A percentile compares a stretch with the other conserved stretches of the same genome.
phyloP scores from a whole-genome alignment of 345 rosid genomes.

The Toxicodendron radicans region DNA sequence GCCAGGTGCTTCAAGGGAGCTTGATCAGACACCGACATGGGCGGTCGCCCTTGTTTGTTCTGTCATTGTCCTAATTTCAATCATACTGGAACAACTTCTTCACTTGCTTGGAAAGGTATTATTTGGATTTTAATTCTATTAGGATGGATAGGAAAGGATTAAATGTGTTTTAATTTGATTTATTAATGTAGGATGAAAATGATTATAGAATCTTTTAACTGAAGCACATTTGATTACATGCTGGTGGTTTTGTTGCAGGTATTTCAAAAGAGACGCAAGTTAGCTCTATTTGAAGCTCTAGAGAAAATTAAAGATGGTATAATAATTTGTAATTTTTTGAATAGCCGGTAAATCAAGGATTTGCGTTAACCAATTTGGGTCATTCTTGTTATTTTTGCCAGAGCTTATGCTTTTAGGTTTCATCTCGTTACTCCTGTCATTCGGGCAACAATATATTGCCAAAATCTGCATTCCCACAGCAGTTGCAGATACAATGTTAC shows the following conservation, averaged over 20 bases:
- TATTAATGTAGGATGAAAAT: no score
- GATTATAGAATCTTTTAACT: no score
- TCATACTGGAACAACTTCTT: constrained; percentile 62
- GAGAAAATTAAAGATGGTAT: constrained; percentile 80
- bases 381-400: constrained; percentile 24
- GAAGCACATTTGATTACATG: no score
- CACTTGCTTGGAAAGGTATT: constrained; percentile 58
- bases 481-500: constrained; percentile 73
- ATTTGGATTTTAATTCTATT: background rate
- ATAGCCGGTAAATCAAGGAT: background rate
- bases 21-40: constrained; percentile 96
- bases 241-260: constrained; percentile 32
- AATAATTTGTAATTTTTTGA: background rate
- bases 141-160: no score
- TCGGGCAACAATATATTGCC: constrained; percentile 76
- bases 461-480: constrained; percentile 53
- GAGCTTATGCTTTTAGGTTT: constrained; percentile 97
- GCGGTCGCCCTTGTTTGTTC: constrained; percentile 81
- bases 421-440: constrained; percentile 78
- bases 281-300: constrained; percentile 79
- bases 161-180: no score
- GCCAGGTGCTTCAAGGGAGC: constrained; percentile 52
- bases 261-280: constrained; percentile 50
- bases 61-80: constrained; percentile 63
- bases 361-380: background rate